Evolutionary conservation across 2,329 filamentous ascomycete species (phyloP).

Genomic region (Sclerotinia sclerotiorum): DNA sequence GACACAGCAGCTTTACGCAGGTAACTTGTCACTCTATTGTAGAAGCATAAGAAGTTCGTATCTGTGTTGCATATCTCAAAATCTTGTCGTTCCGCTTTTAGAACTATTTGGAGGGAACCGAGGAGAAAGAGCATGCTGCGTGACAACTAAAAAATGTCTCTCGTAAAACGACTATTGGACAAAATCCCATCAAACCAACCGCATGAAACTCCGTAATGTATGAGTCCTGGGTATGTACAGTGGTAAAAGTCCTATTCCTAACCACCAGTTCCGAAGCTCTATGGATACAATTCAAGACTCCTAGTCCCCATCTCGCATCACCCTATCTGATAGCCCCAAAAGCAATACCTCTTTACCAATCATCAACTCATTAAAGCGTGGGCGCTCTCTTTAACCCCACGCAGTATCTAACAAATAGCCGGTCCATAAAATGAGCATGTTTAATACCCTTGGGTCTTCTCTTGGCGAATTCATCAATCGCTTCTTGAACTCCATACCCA

Average conservation of each 20-base stretch:
- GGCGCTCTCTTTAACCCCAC: slow-evolving; percentile 39
- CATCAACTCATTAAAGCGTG: slow-evolving; percentile 32
- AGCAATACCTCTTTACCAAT: slow-evolving; percentile 1
- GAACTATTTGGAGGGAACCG: too few relatives aligned
- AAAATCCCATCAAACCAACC: neutral
- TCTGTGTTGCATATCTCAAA: slow-evolving; percentile 10
- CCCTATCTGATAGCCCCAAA: neutral
- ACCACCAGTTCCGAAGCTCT: neutral
- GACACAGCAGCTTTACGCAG: neutral
- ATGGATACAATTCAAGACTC: neutral
- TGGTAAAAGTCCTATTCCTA: neutral
- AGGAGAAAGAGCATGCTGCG: neutral
- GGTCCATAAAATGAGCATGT: slow-evolving; percentile 85
- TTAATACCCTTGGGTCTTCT: slow-evolving; percentile 79
- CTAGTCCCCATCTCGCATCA: slow-evolving; percentile 4
- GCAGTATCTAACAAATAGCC: slow-evolving; percentile 75
- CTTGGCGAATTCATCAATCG: slow-evolving; percentile 73
- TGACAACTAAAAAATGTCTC: neutral
- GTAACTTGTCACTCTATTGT: neutral
- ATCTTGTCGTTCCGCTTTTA: slow-evolving; percentile 7
- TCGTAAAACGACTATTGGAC: neutral
- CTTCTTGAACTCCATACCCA: slow-evolving; percentile 69
- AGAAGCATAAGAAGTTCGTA: neutral
- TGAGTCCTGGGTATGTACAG: neutral
- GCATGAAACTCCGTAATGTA: neutral